phyloP scores from a whole-genome alignment of 2,329 filamentous ascomycete species.

The Chaetoscypha palmicola region DNA sequence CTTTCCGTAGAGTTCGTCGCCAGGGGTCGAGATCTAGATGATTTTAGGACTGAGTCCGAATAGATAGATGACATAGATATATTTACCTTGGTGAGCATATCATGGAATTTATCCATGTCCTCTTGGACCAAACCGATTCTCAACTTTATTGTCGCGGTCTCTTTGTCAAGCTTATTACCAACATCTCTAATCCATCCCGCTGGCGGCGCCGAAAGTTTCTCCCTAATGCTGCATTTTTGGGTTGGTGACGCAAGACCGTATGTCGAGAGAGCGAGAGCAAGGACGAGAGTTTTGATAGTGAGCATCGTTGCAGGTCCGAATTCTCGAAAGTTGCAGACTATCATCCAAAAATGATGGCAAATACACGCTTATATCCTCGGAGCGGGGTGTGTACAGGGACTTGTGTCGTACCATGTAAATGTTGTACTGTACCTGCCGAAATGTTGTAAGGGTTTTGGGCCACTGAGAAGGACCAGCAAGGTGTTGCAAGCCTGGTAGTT shows the following conservation, averaged over 20 bases:
- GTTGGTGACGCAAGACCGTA: conserved; percentile 9
- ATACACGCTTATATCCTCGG: background rate
- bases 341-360: background rate
- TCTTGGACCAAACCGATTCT: conserved; percentile 27
- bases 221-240: conserved; percentile 19
- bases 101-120: conserved; percentile 27
- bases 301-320: conserved; percentile 10
- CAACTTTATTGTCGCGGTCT: conserved; percentile 19
- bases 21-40: conserved; percentile 34
- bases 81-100: conserved; percentile 26
- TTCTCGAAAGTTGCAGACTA: background rate
- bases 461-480: background rate
- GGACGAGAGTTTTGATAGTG: conserved; percentile 8
- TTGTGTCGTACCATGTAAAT: background rate
- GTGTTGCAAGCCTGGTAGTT: background rate
- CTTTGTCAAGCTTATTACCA: conserved; percentile 20
- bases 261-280: conserved; percentile 13
- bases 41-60: background rate
- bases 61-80: background rate
- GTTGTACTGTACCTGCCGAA: background rate
- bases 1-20: conserved; percentile 46
- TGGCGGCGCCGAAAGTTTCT: conserved; percentile 22
- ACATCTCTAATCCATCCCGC: conserved; percentile 23
- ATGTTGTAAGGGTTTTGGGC: background rate
- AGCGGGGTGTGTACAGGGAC: background rate